A percentile compares a stretch with the other conserved stretches of the same genome.
Evolutionary conservation across 495 filamentous ascomycete species (phyloP).

Genomic region (Usnea hakonensis): DNA sequence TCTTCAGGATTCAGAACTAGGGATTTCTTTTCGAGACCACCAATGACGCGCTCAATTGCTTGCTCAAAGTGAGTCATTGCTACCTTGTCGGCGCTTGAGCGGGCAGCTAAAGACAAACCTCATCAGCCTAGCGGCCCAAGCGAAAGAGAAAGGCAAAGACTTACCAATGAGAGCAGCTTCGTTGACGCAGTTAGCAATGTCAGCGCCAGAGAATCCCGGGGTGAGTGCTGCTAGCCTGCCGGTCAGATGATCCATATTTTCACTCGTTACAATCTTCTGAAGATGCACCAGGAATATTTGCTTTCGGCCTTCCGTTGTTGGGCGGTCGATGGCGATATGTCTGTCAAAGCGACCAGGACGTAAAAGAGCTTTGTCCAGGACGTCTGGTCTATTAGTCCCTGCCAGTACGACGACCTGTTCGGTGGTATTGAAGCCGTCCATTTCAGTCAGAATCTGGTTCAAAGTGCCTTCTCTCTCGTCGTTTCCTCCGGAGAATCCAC

Average conservation of each 20-base stretch:
- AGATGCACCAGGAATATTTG: slow-evolving; percentile 94
- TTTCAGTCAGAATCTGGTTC: slow-evolving; percentile 97
- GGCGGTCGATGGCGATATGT: slow-evolving; percentile 86
- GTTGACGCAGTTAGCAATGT: slow-evolving; percentile 97
- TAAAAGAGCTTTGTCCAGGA: slow-evolving; percentile 92
- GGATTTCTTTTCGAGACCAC: slow-evolving; percentile 92
- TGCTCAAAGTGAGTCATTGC: slow-evolving; percentile 88
- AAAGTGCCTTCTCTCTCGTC: slow-evolving; percentile 95
- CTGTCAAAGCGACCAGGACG: slow-evolving; percentile 94
- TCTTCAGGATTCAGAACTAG: slow-evolving; percentile 86
- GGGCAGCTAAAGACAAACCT: slow-evolving; percentile 56
- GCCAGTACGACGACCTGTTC: slow-evolving; percentile 98
- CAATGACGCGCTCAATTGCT: slow-evolving; percentile 94
- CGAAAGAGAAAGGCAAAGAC: slow-evolving; percentile 29
- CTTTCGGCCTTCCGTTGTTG: slow-evolving; percentile 92
- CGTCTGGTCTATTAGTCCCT: slow-evolving; percentile 89
- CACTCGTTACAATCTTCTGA: slow-evolving; percentile 82
- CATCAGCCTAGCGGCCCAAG: slow-evolving; percentile 29
- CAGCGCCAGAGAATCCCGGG: slow-evolving; percentile 91
- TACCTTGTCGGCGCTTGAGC: slow-evolving; percentile 65
- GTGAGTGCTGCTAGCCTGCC: slow-evolving; percentile 86
- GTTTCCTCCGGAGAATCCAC: slow-evolving; percentile 75
- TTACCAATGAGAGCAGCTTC: slow-evolving; percentile 94
- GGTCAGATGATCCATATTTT: slow-evolving; percentile 77
- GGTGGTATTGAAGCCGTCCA: slow-evolving; percentile 98